Evolutionary conservation across 805 yeast genomes (phyloP).

Genomic region (Yarrowia alimentaria): DNA sequence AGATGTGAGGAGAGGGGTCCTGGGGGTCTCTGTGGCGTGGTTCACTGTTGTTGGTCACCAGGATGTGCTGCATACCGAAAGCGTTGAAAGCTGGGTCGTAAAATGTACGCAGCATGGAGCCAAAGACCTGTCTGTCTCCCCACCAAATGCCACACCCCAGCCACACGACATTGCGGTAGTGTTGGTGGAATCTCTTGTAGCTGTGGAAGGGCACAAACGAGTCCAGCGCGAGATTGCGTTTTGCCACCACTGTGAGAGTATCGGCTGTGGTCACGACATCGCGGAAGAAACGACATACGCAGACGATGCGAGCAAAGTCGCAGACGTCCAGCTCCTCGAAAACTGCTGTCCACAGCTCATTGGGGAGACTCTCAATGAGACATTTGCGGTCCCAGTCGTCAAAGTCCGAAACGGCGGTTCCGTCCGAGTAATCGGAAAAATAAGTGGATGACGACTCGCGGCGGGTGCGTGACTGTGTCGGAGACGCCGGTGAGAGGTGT

Average conservation of each 20-base stretch:
- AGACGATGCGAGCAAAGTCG: neutral
- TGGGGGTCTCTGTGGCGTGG: neutral
- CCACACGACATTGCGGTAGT: slow-evolving; percentile 12
- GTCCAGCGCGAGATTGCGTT: neutral
- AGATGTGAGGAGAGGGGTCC: neutral
- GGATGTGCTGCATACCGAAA: slow-evolving; percentile 10
- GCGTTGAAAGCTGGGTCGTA: neutral
- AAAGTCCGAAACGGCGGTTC: slow-evolving; percentile 2
- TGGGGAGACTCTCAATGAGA: too few species aligned
- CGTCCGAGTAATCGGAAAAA: slow-evolving; percentile 7
- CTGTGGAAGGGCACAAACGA: slow-evolving; percentile 9
- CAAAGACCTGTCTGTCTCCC: slow-evolving; percentile 17
- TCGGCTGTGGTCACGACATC: neutral
- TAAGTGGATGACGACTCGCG: slow-evolving; percentile 13
- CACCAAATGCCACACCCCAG: slow-evolving; percentile 21
- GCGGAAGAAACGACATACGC: too few species aligned
- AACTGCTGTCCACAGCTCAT: slow-evolving; percentile 10
- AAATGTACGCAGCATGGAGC: slow-evolving; percentile 2
- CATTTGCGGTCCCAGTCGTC: too few species aligned
- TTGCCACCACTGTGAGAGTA: slow-evolving; percentile 3
- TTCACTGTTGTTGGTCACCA: neutral
- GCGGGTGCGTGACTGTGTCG: neutral
- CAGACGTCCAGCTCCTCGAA: slow-evolving; percentile 7
- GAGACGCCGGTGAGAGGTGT: slow-evolving; percentile 1
- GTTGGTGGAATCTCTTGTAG: slow-evolving; percentile 10